Evolutionary conservation across 768 basidiomycete genomes (phyloP).

Genomic region (Botryobasidium botryosum): DNA sequence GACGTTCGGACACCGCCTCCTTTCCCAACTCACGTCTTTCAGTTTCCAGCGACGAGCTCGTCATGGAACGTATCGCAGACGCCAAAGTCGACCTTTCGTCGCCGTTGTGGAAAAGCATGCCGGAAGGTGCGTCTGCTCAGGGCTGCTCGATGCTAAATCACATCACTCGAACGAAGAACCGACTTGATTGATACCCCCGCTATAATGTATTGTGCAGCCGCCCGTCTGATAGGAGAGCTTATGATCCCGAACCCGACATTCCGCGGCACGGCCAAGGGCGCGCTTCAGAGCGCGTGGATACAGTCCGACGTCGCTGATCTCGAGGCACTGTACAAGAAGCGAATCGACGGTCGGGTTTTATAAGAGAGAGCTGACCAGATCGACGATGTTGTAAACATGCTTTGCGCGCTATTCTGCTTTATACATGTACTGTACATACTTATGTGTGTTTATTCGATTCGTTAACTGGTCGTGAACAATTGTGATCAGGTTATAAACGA

Average conservation of each 20-base stretch:
- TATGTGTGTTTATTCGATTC: too few species aligned
- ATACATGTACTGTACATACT: too few species aligned
- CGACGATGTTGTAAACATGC: too few species aligned
- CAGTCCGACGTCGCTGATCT: conserved; percentile 41
- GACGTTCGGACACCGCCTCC: conserved; percentile 10
- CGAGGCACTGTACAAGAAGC: conserved; percentile 39
- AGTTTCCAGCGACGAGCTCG: conserved; percentile 33
- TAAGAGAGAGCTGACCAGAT: too few species aligned
- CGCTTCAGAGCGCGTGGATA: conserved; percentile 54
- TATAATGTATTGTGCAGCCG: too few species aligned
- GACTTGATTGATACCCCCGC: background rate
- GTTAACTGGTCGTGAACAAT: too few species aligned
- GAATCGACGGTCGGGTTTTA: too few species aligned
- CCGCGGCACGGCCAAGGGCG: conserved; percentile 46
- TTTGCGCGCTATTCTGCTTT: too few species aligned
- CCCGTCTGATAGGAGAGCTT: conserved; percentile 38
- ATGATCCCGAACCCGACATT: conserved; percentile 38
- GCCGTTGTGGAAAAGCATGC: conserved; percentile 36
- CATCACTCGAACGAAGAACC: conserved; percentile 10
- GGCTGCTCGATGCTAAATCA: too few species aligned
- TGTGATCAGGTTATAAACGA: too few species aligned
- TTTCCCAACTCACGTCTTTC: conserved; percentile 25
- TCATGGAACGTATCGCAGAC: conserved; percentile 53
- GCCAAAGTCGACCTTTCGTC: conserved; percentile 40
- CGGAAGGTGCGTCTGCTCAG: conserved; percentile 32